Evolutionary conservation across 371 early-diverging fungal genomes (phyloP), one percentile per base, ranked within the genome.

Genomic region (Mucor piriformis): DNA sequence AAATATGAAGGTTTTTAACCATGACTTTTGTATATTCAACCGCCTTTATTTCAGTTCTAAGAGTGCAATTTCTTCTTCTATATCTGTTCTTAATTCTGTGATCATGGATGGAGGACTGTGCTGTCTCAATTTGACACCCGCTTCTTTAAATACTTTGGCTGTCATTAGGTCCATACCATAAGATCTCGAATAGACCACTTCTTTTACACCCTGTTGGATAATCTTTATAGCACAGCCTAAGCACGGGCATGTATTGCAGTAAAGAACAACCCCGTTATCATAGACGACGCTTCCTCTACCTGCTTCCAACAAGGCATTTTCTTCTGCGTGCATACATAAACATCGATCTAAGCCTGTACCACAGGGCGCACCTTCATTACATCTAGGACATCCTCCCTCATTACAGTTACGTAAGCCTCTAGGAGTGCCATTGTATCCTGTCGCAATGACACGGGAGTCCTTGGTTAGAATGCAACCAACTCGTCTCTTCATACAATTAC

Each of bases 351-450:
- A 67, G 2, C 83, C 86, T 13, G 76, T 76, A 4, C 94, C 97
- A 60, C 91, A 88, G 0, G 83, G 82, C 0, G 93, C 83, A 1
- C 79, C 90, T 13, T 75, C 85, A 67, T 98, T 98, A 78, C 99
- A 99, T 34, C 98, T 78, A 16, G 73, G 79, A 72, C 99, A 99
- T 0, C 99, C 99, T 8, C 97, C 96, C 48, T 97, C 92, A 57
- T 87, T 92, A 69, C 99, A 99, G 67, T 99, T 99, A 32, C 72
- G 67, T 23, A 97, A 67, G 3, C 93, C 92, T 35, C 89, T 80
- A 7, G 99, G 97, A 10, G 98, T 98, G 0, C 99, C 99, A 62
- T 99, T 99, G 75, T 99, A 99, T 4, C 99, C 99, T 7, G 98
- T 97, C 0, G 96, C 92, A 38, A 99, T 85, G 10, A 99, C 92